Base-by-base conservation (phyloP, 805 yeast species). In the Yarrowia osloensis region DNA sequence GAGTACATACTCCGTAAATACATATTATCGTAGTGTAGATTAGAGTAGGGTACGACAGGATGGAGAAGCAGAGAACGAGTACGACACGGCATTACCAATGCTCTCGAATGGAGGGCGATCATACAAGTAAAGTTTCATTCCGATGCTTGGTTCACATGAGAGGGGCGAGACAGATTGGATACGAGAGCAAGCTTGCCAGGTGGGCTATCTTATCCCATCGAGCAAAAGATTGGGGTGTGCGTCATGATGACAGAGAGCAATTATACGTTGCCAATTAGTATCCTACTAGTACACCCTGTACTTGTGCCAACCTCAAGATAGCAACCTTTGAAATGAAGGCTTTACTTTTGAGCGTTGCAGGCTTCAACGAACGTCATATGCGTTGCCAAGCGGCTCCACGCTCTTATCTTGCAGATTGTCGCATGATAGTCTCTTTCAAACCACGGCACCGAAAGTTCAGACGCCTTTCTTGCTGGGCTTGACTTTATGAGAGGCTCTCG, bases 161-260 rank as follows among this genome's bases (percentile, higher is more conserved):
- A 47, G 35, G 35, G 54, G 37, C 15, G 17, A 12, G 54, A 11
- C 37, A 28, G 3, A 37, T 4, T n/a, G 22, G 35, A 47, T 47
- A 47, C 54, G 54, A 47, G n/a, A 47, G 54, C 54, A 28, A 47
- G 24, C 17, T 12, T 19, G 35, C 12, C 12, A 19, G 29, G 54
- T 47, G 54, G 54, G 54, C 54, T 47, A 47, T 47, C 35, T 47
- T 44, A 22, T 44, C 42, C 35, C 17, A 37, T 37, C 21, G 40
- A 37, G 21, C n/a, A n/a, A n/a, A n/a, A n/a, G n/a, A n/a, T n/a
- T n/a, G n/a, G n/a, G n/a, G n/a, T n/a, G n/a, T n/a, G n/a, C n/a
- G n/a, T n/a, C n/a, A n/a, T n/a, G n/a, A n/a, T n/a, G n/a, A n/a
- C n/a, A n/a, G n/a, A n/a, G n/a, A n/a, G n/a, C n/a, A n/a, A n/a